Base-by-base conservation (phyloP, 1,284 basidiomycete species). In the Crucibulum cyathiforme region DNA sequence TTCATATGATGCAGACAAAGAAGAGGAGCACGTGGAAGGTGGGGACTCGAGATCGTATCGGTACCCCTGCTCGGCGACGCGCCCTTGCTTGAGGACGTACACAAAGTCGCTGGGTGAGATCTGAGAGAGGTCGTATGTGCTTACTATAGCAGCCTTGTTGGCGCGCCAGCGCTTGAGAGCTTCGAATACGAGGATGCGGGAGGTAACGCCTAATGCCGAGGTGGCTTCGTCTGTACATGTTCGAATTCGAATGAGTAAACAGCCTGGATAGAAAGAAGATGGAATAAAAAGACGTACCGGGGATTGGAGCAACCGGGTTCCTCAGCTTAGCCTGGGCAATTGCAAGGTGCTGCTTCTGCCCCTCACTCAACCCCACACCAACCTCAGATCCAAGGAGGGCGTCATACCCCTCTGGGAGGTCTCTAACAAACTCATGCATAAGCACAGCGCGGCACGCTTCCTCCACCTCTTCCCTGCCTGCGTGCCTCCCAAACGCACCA, bases 71-170 rank as follows among this genome's bases (percentile, higher is more conserved):
- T 98, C 93, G 41, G 89, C 90, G n/a, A 98, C 86, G 0, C 75
- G 65, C 0, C 96, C 97, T 31, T 88, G 80, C 64, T 90, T 88
- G 82, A 99, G 88, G 5, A 98, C 91, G 73, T 98, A 98, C 13
- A 97, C 92, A 67, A 97, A 98, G 74, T 98, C 96, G 15, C 82
- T 76, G 0, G 80, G 57, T 5, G 80, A 79, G 66, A 99, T 93
- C 68, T 96, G 93, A 0, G 90, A 90, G 10, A 98, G 86, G 69
- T 98, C 96, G 74, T 98, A 97, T 0, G 96, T 98, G 77, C 98
- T 98, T 61, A 98, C 90, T 70, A 99, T 90, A 0, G 97, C 99
- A 0, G 96, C 98, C 70, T 87, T 90, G 75, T 93, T 91, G 31
- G 74, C 76, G 19, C 95, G 84, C 93, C 95, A 96, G 17, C 77